A percentile compares a stretch with the other conserved stretches of the same genome.
Evolutionary conservation across 1,139 yeast species (phyloP).

Genomic region (Taphrina communis): DNA sequence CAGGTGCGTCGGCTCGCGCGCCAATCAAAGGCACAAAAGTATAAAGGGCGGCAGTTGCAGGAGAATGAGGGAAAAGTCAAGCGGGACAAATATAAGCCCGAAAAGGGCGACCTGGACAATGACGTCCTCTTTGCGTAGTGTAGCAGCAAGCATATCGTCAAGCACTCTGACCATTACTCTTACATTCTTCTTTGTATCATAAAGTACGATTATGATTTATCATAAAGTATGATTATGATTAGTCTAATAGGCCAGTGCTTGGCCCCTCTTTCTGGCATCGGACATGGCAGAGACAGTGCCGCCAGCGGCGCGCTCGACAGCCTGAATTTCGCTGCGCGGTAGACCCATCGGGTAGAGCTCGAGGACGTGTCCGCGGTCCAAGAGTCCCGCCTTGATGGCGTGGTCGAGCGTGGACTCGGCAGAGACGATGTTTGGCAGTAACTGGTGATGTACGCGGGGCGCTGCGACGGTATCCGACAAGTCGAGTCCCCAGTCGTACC

Average conservation of each 20-base stretch:
- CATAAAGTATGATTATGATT: too few relatives aligned
- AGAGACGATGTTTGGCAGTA: slow-evolving; percentile 71
- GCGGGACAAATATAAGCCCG: slow-evolving; percentile 26
- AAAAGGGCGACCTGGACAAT: slow-evolving; percentile 37
- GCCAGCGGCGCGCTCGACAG: slow-evolving; percentile 6
- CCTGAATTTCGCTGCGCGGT: slow-evolving; percentile 40
- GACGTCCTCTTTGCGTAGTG: slow-evolving; percentile 32
- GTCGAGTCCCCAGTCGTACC: slow-evolving; percentile 62
- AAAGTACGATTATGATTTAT: too few relatives aligned
- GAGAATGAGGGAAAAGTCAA: slow-evolving; percentile 23
- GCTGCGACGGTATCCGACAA: slow-evolving; percentile 72
- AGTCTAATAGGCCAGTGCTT: slow-evolving; percentile 35
- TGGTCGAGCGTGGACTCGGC: slow-evolving; percentile 60
- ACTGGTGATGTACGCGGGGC: slow-evolving; percentile 88
- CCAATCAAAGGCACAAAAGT: slow-evolving; percentile 80
- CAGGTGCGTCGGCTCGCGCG: slow-evolving; percentile 87
- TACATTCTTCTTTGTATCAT: too few relatives aligned
- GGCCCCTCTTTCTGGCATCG: slow-evolving; percentile 39
- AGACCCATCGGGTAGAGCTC: slow-evolving; percentile 6
- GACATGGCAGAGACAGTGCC: slow-evolving; percentile 30
- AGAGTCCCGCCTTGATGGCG: slow-evolving; percentile 13
- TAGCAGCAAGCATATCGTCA: too few relatives aligned
- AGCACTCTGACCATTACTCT: too few relatives aligned
- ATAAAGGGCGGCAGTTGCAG: slow-evolving; percentile 52
- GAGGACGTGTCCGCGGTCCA: slow-evolving; percentile 35